Evolutionary conservation across 176 grass and related monocot genomes (phyloP).

Genomic region (Neostapfia colusana): DNA sequence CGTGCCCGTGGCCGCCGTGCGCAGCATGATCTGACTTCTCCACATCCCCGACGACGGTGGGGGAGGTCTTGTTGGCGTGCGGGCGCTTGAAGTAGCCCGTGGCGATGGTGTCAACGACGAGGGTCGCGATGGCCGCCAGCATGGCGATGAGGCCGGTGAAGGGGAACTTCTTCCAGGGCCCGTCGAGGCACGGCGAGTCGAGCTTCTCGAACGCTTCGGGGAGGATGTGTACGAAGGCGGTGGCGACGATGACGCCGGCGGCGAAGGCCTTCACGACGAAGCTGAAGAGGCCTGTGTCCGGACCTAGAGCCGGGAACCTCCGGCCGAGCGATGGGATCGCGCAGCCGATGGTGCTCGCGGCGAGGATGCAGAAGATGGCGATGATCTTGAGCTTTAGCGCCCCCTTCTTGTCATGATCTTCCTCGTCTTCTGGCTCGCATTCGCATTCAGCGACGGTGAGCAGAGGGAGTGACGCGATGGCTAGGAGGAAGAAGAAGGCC

Average conservation of each 20-base stretch:
- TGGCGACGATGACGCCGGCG: conserved; percentile 79
- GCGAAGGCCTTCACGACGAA: conserved; percentile 80
- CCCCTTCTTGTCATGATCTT: conserved; percentile 38
- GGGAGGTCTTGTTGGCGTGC: conserved; percentile 26
- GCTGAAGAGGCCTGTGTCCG: conserved; percentile 57
- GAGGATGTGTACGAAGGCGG: conserved; percentile 72
- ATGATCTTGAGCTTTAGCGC: conserved; percentile 53
- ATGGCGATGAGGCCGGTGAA: conserved; percentile 60
- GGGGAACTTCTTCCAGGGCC: conserved; percentile 57
- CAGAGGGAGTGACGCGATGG: conserved; percentile 26
- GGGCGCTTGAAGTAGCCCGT: conserved; percentile 65
- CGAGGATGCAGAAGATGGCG: conserved; percentile 71
- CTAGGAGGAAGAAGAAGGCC: neutral
- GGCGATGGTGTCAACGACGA: conserved; percentile 65
- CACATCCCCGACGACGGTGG: neutral
- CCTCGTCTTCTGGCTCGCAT: conserved; percentile 19
- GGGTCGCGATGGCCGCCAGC: conserved; percentile 65
- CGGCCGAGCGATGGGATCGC: conserved; percentile 46
- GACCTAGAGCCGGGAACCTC: conserved; percentile 39
- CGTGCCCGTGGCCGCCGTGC: too few species aligned
- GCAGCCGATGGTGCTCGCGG: conserved; percentile 47
- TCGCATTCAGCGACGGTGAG: conserved; percentile 39
- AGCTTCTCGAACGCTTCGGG: conserved; percentile 60
- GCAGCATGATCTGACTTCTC: neutral
- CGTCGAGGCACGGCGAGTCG: conserved; percentile 56